These are phyloP conservation scores for Dictyostelium purpureum DNA, from an alignment of 78 protist genomes.

Conservation along the genomic window DNA sequence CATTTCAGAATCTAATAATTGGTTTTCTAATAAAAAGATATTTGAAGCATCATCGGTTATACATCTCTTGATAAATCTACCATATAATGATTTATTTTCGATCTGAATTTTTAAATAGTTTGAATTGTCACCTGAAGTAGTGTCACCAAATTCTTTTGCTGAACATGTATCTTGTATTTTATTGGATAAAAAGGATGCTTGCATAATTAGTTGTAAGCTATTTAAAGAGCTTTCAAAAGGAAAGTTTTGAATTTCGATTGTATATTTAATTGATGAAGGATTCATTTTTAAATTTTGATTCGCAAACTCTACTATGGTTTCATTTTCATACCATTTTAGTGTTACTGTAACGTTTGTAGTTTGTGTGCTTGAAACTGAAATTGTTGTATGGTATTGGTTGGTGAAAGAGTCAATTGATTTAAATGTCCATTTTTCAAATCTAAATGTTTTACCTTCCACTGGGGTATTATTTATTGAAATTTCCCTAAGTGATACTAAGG, in stretches of 20 bases:
- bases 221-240: not conserved
- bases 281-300: not conserved
- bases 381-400: not conserved
- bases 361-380: too few relatives aligned
- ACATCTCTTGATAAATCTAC: conserved; percentile 28
- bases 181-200: not conserved
- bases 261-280: conserved; percentile 9
- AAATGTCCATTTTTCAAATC: not conserved
- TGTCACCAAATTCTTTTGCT: not conserved
- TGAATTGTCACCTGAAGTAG: not conserved
- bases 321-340: not conserved
- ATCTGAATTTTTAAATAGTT: conserved; percentile 14
- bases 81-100: conserved; percentile 14
- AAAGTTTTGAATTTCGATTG: not conserved
- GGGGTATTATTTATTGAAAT: not conserved
- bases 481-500: not conserved
- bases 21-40: not conserved
- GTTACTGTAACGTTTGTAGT: not conserved
- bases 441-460: too few relatives aligned
- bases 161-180: not conserved
- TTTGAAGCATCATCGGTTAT: not conserved
- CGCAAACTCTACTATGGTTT: not conserved
- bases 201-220: not conserved
- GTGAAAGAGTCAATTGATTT: not conserved
- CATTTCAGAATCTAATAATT: not conserved